A percentile compares a stretch with the other conserved stretches of the same genome.
These are phyloP conservation scores for Draba incana DNA, from an alignment of 345 rosid genomes.

Conservation along the genomic window DNA sequence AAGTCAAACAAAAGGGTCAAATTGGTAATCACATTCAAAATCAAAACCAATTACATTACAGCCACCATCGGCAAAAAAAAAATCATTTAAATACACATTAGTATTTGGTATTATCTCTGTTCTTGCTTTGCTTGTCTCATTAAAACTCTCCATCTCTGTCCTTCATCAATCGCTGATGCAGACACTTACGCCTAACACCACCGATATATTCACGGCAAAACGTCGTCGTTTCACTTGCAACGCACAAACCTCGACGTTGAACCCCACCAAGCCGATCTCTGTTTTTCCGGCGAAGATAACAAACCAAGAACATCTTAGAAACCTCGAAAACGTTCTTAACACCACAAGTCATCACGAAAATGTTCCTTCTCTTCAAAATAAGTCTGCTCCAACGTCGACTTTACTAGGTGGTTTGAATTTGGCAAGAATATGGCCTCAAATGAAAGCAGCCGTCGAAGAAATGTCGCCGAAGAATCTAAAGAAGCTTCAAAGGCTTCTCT, in stretches of 20 bases:
- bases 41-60: background rate
- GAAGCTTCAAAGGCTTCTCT: slow-evolving; percentile 73
- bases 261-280: slow-evolving; percentile 36
- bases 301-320: slow-evolving; percentile 48
- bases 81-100: slow-evolving; percentile 25
- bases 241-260: slow-evolving; percentile 48
- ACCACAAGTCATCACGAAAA: background rate
- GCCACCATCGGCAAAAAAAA: background rate
- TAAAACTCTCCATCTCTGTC: slow-evolving; percentile 11
- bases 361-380: slow-evolving; percentile 26
- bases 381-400: slow-evolving; percentile 34
- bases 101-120: background rate
- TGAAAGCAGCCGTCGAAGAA: slow-evolving; percentile 79
- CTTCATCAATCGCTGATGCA: slow-evolving; percentile 42
- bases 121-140: slow-evolving; percentile 23
- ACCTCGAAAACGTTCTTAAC: slow-evolving; percentile 57
- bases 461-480: slow-evolving; percentile 81
- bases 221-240: slow-evolving; percentile 58
- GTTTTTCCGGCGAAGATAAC: slow-evolving; percentile 4
- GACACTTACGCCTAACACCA: slow-evolving; percentile 54
- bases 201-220: slow-evolving; percentile 47
- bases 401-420: slow-evolving; percentile 62
- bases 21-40: slow-evolving; percentile 20
- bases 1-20: slow-evolving; percentile 38
- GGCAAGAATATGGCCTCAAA: slow-evolving; percentile 74